Base-by-base conservation (phyloP, 805 yeast genomes). In the Candida piceae region DNA sequence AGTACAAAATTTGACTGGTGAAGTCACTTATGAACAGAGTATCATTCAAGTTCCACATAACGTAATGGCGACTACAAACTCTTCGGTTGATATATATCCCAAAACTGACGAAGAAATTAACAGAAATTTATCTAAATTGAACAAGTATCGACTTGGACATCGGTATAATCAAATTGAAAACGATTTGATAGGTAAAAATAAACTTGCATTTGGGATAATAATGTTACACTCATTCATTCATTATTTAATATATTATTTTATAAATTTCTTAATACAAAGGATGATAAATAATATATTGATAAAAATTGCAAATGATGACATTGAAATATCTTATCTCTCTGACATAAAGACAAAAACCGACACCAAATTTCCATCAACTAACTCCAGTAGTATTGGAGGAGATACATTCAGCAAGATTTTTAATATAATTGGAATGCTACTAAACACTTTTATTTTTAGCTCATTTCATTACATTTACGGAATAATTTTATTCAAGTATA, bases 401-500 rank as follows among this genome's bases (percentile, higher is more conserved):
- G 48, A 44, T 17, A 43, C 49, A 5, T 48, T 48, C 25, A 48
- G 45, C 3, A 35, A 39, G 7, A 15, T 48, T 23, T 37, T 48
- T 18, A 42, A 42, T 18, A 32, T 46, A 12, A 31, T 38, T 10
- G 53, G 53, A 12, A 25, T 48, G 36, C 34, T 46, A 11, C 36
- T 48, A 29, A 48, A 48, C 32, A 48, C 50, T 7, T 20, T 46
- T 29, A 40, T 48, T 7, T 48, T 48, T 31, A 45, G 50, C 23
- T 43, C 44, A 18, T 48, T 48, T 30, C 53, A 48, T 25, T 44
- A 42, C 38, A 38, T 46, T 9, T 46, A 46, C 24, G 48, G 49
- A 11, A 34, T 42, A 11, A 21, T 44, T 22, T 37, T 48, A 27
- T 46, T 38, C 22, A 39, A 42, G 4, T 46, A 44, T 35, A 43